These are phyloP conservation scores for Psidium friedrichsthalianum DNA, from an alignment of 345 rosid species.

Conservation along the genomic window DNA sequence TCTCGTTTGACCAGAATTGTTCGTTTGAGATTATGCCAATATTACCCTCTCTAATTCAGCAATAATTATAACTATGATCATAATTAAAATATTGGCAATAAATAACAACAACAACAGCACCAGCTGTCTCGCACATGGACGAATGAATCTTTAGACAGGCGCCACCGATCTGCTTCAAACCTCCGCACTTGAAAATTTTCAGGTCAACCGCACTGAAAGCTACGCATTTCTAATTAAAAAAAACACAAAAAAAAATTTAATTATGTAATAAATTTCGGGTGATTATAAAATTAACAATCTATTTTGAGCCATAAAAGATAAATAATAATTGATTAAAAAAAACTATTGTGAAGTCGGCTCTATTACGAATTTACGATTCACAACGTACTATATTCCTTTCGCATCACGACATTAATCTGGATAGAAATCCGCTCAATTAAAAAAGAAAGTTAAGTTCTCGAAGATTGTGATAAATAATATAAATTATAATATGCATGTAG, in stretches of 20 bases:
- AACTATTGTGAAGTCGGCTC: too few species aligned
- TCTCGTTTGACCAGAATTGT: not conserved
- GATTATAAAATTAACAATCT: too few species aligned
- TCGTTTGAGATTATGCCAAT: not conserved
- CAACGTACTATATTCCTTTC: too few species aligned
- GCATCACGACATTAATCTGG: not conserved
- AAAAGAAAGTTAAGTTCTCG: not conserved
- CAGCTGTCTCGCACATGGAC: not conserved
- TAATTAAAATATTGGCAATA: not conserved
- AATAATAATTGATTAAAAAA: too few species aligned
- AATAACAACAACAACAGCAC: not conserved
- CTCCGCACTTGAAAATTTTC: not conserved
- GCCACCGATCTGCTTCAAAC: not conserved
- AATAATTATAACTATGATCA: not conserved
- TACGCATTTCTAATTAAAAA: not conserved
- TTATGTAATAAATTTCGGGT: too few species aligned
- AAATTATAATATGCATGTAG: not conserved
- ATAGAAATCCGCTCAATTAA: too few species aligned
- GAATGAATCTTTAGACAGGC: not conserved
- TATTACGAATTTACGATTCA: too few species aligned
- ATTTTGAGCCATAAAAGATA: too few species aligned
- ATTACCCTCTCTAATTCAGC: not conserved
- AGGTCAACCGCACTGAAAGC: not conserved
- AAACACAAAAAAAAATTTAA: not conserved
- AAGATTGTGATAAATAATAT: not conserved